These are phyloP conservation scores for Picea sitchensis DNA, from an alignment of 75 land plant genomes.

Conservation along the genomic window DNA sequence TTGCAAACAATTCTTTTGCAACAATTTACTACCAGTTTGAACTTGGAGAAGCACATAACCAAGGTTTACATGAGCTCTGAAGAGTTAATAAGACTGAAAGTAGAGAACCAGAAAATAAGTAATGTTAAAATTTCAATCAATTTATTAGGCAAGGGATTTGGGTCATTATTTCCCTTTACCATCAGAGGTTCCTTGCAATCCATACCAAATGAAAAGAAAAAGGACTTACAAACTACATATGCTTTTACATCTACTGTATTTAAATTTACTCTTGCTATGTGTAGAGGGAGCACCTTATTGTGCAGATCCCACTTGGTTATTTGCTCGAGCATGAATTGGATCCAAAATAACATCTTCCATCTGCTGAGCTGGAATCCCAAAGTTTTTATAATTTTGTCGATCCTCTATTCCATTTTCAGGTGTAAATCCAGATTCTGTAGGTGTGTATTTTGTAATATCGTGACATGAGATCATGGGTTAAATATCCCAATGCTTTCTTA, in stretches of 20 bases:
- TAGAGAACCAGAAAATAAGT: neutral
- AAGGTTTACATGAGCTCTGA: neutral
- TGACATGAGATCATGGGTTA: too few species aligned
- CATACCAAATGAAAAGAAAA: neutral
- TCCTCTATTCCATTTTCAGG: conserved; percentile 1
- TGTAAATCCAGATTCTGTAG: conserved; percentile 3
- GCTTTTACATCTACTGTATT: neutral
- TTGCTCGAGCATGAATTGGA: neutral
- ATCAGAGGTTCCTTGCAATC: neutral
- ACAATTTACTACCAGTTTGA: neutral
- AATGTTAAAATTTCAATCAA: neutral
- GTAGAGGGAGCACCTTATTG: neutral
- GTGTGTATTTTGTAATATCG: neutral
- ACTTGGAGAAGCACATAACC: neutral
- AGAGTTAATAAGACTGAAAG: neutral
- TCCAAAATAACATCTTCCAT: neutral
- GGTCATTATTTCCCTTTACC: neutral
- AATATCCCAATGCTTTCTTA: too few species aligned
- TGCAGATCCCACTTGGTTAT: neutral
- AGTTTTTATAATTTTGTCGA: neutral
- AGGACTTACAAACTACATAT: neutral
- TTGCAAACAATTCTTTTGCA: neutral
- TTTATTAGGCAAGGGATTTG: neutral
- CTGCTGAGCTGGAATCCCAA: neutral
- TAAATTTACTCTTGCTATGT: neutral